Conservation (phyloP, 805 yeast species). For the Kurtzmaniella fragi region DNA sequence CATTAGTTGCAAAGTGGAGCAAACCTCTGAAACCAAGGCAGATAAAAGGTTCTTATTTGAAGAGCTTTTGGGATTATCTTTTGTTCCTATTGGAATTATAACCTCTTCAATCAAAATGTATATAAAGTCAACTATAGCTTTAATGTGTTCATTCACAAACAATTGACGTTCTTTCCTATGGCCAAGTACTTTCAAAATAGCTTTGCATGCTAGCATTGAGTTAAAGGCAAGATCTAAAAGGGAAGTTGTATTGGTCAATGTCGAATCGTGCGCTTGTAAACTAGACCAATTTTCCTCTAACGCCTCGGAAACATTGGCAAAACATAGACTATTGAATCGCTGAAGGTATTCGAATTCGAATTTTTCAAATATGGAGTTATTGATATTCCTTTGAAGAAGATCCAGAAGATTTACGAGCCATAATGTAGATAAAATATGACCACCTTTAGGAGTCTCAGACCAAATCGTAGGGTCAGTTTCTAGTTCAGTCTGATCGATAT, state of each 20-base stretch:
- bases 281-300: slow-evolving; percentile 1
- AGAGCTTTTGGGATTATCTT: background rate
- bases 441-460: too few relatives aligned
- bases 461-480: too few relatives aligned
- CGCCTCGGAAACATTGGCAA: slow-evolving; percentile 6
- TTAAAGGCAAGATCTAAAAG: slow-evolving; percentile 13
- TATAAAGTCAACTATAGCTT: slow-evolving; percentile 36
- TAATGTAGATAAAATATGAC: slow-evolving; percentile 10
- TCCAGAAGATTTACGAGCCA: slow-evolving; percentile 13
- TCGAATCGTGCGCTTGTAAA: background rate
- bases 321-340: slow-evolving; percentile 21
- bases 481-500: too few relatives aligned
- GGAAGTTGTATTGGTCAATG: background rate
- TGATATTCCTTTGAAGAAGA: slow-evolving; percentile 21
- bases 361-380: slow-evolving; percentile 8
- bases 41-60: slow-evolving; percentile 6
- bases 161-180: slow-evolving; percentile 39
- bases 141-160: slow-evolving; percentile 41
- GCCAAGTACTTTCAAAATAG: slow-evolving; percentile 38
- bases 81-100: slow-evolving; percentile 12
- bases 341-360: slow-evolving; percentile 12
- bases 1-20: slow-evolving; percentile 7
- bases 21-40: slow-evolving; percentile 11
- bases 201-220: slow-evolving; percentile 27
- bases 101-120: slow-evolving; percentile 26